Evolutionary conservation across 2,329 filamentous ascomycete species (phyloP).

Genomic region (Paracoccidioides lutzii): DNA sequence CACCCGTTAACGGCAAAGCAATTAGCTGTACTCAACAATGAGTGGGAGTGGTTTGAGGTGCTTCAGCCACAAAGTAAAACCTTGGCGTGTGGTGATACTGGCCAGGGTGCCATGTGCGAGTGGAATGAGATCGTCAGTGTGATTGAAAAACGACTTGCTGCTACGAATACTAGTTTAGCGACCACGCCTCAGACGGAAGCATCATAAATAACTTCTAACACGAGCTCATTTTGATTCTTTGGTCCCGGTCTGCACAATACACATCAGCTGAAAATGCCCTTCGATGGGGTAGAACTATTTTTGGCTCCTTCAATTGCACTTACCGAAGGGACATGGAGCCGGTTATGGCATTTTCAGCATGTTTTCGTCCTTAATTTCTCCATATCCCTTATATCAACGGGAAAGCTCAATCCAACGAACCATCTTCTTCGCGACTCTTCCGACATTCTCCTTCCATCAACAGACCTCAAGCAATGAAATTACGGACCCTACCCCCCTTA

Average conservation of each 20-base stretch:
- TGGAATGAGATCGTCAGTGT: conserved; percentile 58
- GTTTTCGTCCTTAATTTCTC: too few relatives aligned
- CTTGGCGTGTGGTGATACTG: conserved; percentile 70
- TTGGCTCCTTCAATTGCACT: too few relatives aligned
- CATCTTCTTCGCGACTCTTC: too few relatives aligned
- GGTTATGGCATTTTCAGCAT: too few relatives aligned
- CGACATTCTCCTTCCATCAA: too few relatives aligned
- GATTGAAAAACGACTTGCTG: conserved; percentile 37
- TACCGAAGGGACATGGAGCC: too few relatives aligned
- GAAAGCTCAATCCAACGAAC: too few relatives aligned
- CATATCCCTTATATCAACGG: too few relatives aligned
- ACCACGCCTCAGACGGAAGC: background rate
- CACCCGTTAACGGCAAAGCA: conserved; percentile 67
- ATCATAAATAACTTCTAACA: background rate
- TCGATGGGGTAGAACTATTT: background rate
- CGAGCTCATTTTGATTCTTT: background rate
- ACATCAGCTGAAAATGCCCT: background rate
- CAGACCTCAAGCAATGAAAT: too few relatives aligned
- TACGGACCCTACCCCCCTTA: too few relatives aligned
- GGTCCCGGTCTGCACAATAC: background rate
- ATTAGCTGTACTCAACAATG: conserved; percentile 51
- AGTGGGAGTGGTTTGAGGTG: conserved; percentile 48
- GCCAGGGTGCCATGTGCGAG: conserved; percentile 64
- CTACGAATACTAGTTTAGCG: background rate
- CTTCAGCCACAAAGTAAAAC: conserved; percentile 23